Evolutionary conservation across 805 yeast genomes (phyloP), one percentile per base, ranked within the genome.

Genomic region (Hyphopichia homilentoma): DNA sequence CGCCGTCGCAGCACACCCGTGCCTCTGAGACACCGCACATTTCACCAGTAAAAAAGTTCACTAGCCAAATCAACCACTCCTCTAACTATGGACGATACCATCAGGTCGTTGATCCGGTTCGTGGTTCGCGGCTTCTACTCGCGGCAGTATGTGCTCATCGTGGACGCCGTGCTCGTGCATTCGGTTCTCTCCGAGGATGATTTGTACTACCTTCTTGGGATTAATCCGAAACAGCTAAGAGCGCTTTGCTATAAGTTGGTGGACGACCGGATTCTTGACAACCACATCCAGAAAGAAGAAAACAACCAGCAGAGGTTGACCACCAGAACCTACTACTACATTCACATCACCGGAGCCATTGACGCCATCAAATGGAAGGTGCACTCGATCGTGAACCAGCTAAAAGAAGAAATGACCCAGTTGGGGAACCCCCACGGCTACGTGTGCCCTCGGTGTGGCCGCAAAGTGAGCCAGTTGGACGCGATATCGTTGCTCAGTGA

Each of bases 361-460:
- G 98, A 93, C 61, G 79, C 96, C 3, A 79, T 93, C 53, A 93
- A 93, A 59, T 93, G 97, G 97, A 88, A 89, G 52, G 84, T 90
- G 38, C 96, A 90, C 55, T 77, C 84, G 29, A 73, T 93, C 17
- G 97, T 86, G 9, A 81, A 81, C 45, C 57, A 70, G 34, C 69
- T 89, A 35, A 86, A 86, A 51, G 85, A 83, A 41, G 95, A 88
- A 48, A 74, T 90, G 61, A 80, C 86, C 32, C 84, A 79, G 42
- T 84, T 82, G 48, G 79, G 87, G 16, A 89, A 87, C 45, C 95
- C 97, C 1, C 95, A 93, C 50, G 98, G 97, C 3, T 93, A 84
- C 53, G 73, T 85, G 38, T 93, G 98, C 54, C 89, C 95, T 6
- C 66, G 81, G 16, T 93, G 98, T 61, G 75, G 77, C 32, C 75